Conservation (phyloP, 495 filamentous ascomycete species). For the Aspergillus nanangensis region DNA sequence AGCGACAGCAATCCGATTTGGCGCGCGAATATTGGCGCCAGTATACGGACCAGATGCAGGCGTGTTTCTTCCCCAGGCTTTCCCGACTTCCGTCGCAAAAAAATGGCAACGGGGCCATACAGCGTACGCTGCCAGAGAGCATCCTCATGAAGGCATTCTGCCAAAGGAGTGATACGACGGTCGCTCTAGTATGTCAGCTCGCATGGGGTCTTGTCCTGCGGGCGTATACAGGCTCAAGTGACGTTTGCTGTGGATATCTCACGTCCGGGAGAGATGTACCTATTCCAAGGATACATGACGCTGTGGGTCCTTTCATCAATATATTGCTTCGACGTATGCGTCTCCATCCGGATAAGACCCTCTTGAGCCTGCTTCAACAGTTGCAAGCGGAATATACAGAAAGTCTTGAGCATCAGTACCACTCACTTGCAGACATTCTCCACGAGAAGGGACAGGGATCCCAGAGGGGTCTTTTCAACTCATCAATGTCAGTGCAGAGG, state of each 20-base stretch:
- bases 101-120: neutral
- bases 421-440: neutral
- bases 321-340: constrained; percentile 16
- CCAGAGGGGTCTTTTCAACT: neutral
- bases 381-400: neutral
- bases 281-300: constrained; percentile 2
- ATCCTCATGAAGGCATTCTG: neutral
- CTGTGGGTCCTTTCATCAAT: constrained; percentile 5
- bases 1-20: neutral
- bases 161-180: neutral
- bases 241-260: constrained; percentile 20
- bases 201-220: constrained; percentile 43
- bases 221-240: constrained; percentile 47
- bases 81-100: too few species aligned
- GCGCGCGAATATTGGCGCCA: neutral
- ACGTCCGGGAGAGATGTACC: constrained; percentile 12
- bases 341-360: constrained; percentile 1
- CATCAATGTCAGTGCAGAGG: neutral
- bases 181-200: neutral
- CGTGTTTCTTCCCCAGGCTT: neutral
- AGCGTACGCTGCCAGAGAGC: neutral
- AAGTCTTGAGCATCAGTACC: neutral
- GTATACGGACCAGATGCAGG: neutral
- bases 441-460: neutral
- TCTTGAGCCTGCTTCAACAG: neutral